A percentile compares a stretch with the other conserved stretches of the same genome.
phyloP scores from a whole-genome alignment of 208 protist species.

The Porcisia hertigi region DNA sequence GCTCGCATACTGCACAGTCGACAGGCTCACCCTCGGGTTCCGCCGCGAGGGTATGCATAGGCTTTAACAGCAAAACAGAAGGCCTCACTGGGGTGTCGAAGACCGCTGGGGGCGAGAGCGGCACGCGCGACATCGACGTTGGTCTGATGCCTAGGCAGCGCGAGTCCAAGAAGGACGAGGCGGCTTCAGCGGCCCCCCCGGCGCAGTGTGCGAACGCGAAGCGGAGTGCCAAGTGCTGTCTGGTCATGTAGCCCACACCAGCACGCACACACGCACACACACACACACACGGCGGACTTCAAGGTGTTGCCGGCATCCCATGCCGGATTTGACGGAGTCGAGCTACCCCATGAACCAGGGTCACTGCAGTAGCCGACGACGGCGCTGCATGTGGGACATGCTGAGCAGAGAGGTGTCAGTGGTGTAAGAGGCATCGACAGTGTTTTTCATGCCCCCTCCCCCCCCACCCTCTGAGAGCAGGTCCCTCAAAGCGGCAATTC shows the following conservation, averaged over 20 bases:
- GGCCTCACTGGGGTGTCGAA: background rate
- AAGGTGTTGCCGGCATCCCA: too few relatives aligned
- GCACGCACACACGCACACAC: background rate
- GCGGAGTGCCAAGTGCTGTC: conserved; percentile 27
- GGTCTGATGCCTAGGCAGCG: background rate
- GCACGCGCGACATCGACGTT: background rate
- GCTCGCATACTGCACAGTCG: too few relatives aligned
- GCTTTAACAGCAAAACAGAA: background rate
- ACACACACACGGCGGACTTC: background rate
- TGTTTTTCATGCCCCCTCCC: too few relatives aligned
- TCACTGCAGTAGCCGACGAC: too few relatives aligned
- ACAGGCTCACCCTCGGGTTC: too few relatives aligned
- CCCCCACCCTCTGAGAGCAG: too few relatives aligned
- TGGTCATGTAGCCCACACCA: conserved; percentile 24
- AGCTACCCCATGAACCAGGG: too few relatives aligned
- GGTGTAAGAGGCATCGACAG: too few relatives aligned
- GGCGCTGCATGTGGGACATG: too few relatives aligned
- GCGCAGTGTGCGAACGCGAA: background rate
- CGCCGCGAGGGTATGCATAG: background rate
- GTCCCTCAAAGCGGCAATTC: too few relatives aligned
- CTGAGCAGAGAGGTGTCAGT: too few relatives aligned
- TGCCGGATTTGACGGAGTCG: too few relatives aligned
- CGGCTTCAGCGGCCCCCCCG: background rate
- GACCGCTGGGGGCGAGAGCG: background rate
- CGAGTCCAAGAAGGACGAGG: background rate